phyloP scores from a whole-genome alignment of 257 asterid species.

The Lycium barbarum region DNA sequence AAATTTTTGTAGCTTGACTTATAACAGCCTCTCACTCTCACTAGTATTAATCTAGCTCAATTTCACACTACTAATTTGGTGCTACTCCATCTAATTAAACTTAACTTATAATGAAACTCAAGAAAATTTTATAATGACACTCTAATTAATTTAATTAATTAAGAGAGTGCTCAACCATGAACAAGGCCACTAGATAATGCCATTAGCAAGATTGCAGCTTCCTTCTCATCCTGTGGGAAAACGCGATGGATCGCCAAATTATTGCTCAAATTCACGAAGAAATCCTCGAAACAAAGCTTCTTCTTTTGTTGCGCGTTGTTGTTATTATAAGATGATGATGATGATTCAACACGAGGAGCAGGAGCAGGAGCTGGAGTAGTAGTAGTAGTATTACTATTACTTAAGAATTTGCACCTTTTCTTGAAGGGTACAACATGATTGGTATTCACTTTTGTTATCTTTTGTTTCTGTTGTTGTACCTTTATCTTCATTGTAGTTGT shows the following conservation, averaged over 20 bases:
- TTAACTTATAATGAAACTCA: background rate
- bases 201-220: conserved; percentile 93
- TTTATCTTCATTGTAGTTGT: conserved; percentile 57
- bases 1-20: conserved; percentile 9
- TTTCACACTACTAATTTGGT: conserved; percentile 13
- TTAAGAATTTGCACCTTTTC: conserved; percentile 57
- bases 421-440: conserved; percentile 49
- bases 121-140: background rate
- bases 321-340: conserved; percentile 20
- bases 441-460: conserved; percentile 38
- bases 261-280: conserved; percentile 73
- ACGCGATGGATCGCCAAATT: conserved; percentile 68
- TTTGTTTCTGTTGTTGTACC: conserved; percentile 53
- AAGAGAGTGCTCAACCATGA: conserved; percentile 50
- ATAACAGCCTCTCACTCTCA: conserved; percentile 15
- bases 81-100: background rate
- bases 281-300: conserved; percentile 67
- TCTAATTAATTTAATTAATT: background rate
- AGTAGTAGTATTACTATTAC: background rate
- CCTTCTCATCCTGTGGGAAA: conserved; percentile 93
- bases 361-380: background rate
- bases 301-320: conserved; percentile 38
- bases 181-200: conserved; percentile 86
- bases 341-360: conserved; percentile 29
- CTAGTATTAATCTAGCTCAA: background rate